phyloP scores from a whole-genome alignment of 495 filamentous ascomycete genomes.

The Penicillium pulvis region DNA sequence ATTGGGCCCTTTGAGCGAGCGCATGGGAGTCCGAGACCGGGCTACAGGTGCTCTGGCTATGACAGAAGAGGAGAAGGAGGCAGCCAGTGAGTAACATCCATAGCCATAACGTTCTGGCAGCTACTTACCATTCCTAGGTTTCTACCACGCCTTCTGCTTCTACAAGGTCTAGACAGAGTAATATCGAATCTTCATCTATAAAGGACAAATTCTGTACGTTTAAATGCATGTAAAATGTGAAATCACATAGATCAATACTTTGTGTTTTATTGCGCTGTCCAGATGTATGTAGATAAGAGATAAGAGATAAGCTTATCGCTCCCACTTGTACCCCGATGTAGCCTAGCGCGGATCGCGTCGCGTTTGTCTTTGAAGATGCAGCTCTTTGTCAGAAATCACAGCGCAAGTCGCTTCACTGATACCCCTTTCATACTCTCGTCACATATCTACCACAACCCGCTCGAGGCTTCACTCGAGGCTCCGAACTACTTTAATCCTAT shows the following conservation, averaged over 20 bases:
- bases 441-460: not conserved
- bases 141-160: constrained; percentile 93
- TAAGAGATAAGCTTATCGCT: constrained; percentile 31
- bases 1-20: constrained; percentile 80
- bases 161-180: constrained; percentile 69
- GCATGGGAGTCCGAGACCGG: constrained; percentile 86
- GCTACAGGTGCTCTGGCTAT: constrained; percentile 67
- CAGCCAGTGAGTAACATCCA: constrained; percentile 58
- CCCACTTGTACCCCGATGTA: constrained; percentile 29
- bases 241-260: not conserved
- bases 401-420: not conserved
- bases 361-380: constrained; percentile 22
- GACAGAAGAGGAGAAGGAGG: constrained; percentile 82
- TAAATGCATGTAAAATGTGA: not conserved
- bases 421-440: not conserved
- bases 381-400: not conserved
- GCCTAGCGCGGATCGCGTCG: constrained; percentile 40
- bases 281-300: not conserved
- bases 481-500: not conserved
- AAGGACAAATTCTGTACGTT: not conserved
- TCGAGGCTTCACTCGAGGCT: not conserved
- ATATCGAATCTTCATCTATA: not conserved
- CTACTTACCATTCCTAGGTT: constrained; percentile 45
- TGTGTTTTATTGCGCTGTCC: too few species aligned
- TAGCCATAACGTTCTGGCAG: not conserved